phyloP scores from a whole-genome alignment of 805 yeast genomes.

The Nakazawaea peltata region DNA sequence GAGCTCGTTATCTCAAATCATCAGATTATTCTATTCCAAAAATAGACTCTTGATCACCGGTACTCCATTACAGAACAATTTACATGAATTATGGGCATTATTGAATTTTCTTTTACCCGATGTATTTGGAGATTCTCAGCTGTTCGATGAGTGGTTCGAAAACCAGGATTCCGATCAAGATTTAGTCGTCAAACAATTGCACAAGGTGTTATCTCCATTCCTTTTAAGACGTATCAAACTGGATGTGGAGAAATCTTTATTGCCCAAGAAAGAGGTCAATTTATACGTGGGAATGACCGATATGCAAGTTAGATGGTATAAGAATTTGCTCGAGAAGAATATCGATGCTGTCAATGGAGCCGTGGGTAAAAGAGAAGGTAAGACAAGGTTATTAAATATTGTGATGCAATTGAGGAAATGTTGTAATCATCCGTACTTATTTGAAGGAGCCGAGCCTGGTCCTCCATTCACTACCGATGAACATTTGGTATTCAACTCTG shows the following conservation, averaged over 20 bases:
- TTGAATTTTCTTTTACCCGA: slow-evolving; percentile 88
- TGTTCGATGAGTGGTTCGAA: slow-evolving; percentile 91
- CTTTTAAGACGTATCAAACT: slow-evolving; percentile 82
- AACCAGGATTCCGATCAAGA: slow-evolving; percentile 56
- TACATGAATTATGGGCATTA: slow-evolving; percentile 95
- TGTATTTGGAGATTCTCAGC: slow-evolving; percentile 85
- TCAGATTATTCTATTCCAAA: slow-evolving; percentile 77
- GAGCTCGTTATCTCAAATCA: slow-evolving; percentile 85
- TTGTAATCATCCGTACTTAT: slow-evolving; percentile 93
- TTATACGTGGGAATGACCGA: slow-evolving; percentile 91
- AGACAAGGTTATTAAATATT: slow-evolving; percentile 82
- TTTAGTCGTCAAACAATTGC: slow-evolving; percentile 78
- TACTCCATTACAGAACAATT: slow-evolving; percentile 89
- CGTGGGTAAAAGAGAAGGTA: slow-evolving; percentile 89
- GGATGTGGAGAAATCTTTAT: slow-evolving; percentile 84
- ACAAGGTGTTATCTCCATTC: slow-evolving; percentile 83
- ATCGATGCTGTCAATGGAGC: slow-evolving; percentile 96
- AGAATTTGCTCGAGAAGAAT: slow-evolving; percentile 80
- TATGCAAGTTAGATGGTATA: slow-evolving; percentile 93
- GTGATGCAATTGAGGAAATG: slow-evolving; percentile 97
- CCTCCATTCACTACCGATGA: slow-evolving; percentile 97
- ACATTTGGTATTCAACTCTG: slow-evolving; percentile 83
- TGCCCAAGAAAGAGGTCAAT: slow-evolving; percentile 87
- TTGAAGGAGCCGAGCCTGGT: slow-evolving; percentile 99
- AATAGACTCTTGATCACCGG: slow-evolving; percentile 88